These are phyloP conservation scores for Hyaloscypha finlandica DNA, from an alignment of 495 filamentous ascomycete genomes.

Conservation along the genomic window DNA sequence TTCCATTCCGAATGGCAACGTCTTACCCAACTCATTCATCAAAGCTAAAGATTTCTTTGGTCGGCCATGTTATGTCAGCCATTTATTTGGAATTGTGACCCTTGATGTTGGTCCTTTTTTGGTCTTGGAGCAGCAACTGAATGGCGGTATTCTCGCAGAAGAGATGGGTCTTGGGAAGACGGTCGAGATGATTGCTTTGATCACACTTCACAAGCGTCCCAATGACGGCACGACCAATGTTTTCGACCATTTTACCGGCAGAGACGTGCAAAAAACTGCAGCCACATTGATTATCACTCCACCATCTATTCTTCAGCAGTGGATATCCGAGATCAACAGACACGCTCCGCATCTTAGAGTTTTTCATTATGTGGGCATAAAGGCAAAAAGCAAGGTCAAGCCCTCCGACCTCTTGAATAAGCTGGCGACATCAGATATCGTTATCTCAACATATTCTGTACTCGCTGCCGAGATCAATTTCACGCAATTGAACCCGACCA, in stretches of 20 bases:
- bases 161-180: constrained; percentile 98
- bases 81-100: constrained; percentile 62
- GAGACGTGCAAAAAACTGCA: constrained; percentile 45
- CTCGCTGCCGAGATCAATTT: constrained; percentile 78
- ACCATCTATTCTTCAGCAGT: constrained; percentile 78
- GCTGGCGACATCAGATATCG: constrained; percentile 67
- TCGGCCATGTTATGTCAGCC: constrained; percentile 57
- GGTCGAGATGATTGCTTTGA: constrained; percentile 80
- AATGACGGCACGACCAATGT: constrained; percentile 18
- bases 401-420: constrained; percentile 48
- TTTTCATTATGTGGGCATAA: constrained; percentile 42
- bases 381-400: constrained; percentile 34
- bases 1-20: constrained; percentile 35
- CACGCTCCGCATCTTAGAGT: constrained; percentile 49
- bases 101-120: constrained; percentile 51
- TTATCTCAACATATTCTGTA: constrained; percentile 84
- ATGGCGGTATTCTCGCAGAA: constrained; percentile 78
- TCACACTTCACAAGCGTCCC: constrained; percentile 59
- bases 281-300: constrained; percentile 91
- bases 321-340: constrained; percentile 73
- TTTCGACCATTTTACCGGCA: constrained; percentile 35
- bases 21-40: constrained; percentile 34
- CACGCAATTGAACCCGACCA: constrained; percentile 60
- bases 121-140: constrained; percentile 44
- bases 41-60: constrained; percentile 46